These are phyloP conservation scores for Phytophthora pini DNA, from an alignment of 352 stramenopile species.

Conservation along the genomic window DNA sequence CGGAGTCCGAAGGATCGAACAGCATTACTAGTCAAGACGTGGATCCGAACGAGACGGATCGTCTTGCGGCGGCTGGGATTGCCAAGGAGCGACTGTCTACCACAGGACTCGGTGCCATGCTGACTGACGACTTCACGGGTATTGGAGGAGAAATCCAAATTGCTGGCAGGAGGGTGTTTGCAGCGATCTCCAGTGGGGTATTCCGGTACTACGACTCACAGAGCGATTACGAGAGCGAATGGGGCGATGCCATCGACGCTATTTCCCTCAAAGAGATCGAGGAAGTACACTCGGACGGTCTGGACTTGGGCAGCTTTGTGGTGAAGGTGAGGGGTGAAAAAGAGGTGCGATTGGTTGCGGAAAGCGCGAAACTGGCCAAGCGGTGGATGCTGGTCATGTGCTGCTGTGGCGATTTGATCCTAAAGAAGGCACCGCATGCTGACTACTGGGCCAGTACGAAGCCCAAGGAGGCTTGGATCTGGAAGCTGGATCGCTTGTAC, in stretches of 20 bases:
- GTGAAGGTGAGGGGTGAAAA: slow-evolving; percentile 78
- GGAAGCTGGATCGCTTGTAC: slow-evolving; percentile 88
- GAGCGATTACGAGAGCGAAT: slow-evolving; percentile 83
- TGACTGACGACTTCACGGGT: slow-evolving; percentile 54
- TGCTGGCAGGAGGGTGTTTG: slow-evolving; percentile 65
- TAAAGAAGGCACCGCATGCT: slow-evolving; percentile 70
- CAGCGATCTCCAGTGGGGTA: slow-evolving; percentile 81
- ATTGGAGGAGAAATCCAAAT: slow-evolving; percentile 79
- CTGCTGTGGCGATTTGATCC: slow-evolving; percentile 77
- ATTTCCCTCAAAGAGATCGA: slow-evolving; percentile 82
- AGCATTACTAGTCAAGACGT: slow-evolving; percentile 37
- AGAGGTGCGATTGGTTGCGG: slow-evolving; percentile 74
- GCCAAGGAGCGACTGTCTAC: slow-evolving; percentile 37
- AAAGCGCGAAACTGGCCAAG: slow-evolving; percentile 74
- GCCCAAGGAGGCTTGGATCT: slow-evolving; percentile 88
- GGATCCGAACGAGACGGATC: slow-evolving; percentile 33
- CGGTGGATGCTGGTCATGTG: slow-evolving; percentile 92
- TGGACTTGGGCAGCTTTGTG: slow-evolving; percentile 77
- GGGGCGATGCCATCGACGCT: slow-evolving; percentile 83
- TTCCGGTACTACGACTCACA: slow-evolving; percentile 90
- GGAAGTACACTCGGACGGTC: slow-evolving; percentile 79
- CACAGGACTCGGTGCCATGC: slow-evolving; percentile 32
- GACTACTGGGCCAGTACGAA: slow-evolving; percentile 80
- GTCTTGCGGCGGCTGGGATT: slow-evolving; percentile 34
- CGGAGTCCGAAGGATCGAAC: slow-evolving; percentile 47